Base-by-base conservation (phyloP, 2,329 filamentous ascomycete genomes). In the Diaporthe nobilis region DNA sequence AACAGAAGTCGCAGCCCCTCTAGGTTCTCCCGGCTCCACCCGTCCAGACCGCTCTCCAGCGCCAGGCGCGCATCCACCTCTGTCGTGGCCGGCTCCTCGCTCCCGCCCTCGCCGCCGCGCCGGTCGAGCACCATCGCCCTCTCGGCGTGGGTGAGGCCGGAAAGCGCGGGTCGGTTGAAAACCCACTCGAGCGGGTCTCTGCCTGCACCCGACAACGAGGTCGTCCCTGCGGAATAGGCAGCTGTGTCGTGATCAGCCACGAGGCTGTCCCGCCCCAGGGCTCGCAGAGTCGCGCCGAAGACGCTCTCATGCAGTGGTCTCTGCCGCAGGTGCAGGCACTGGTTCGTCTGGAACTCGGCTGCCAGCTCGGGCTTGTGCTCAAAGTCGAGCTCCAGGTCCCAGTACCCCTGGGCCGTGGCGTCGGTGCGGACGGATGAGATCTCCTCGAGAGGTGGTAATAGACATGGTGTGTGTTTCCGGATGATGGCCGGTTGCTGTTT, bases 371-470 rank as follows among this genome's bases (percentile, higher is more conserved):
- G 86, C 74, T 94, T 91, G 68, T 88, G 86, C 4, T 86, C 86
- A 78, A 98, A 95, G 81, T 97, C 92, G 5, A 98, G 87, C 8
- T 92, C 91, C 3, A 97, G 88, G 57, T 94, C 93, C 96, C 96
- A 98, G 85, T 95, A 96, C 5, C 88, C 87, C 6, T 91, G 87
- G 4, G 92, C 88, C 1, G 91, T 88, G 7, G 88, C 88, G 2
- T 92, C 92, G 1, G 91, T 92, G 3, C 86, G 85, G 25, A 96
- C 86, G 34, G 86, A 88, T 1, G 86, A 82, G 70, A 96, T 91
- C 57, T 91, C 90, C 60, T 90, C 87, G 0, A 95, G 85, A 15
- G 94, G 92, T 0, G 94, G 91, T 1, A 93, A 83, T 2, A 92
- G 86, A 77, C 90, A 92, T 2, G 91, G 91, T 0, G 91, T 90